Percentiles rank a stretch among this genome's conserved stretches.
Conservation (phyloP, 2,329 filamentous ascomycete species). For the Periconia digitata region DNA sequence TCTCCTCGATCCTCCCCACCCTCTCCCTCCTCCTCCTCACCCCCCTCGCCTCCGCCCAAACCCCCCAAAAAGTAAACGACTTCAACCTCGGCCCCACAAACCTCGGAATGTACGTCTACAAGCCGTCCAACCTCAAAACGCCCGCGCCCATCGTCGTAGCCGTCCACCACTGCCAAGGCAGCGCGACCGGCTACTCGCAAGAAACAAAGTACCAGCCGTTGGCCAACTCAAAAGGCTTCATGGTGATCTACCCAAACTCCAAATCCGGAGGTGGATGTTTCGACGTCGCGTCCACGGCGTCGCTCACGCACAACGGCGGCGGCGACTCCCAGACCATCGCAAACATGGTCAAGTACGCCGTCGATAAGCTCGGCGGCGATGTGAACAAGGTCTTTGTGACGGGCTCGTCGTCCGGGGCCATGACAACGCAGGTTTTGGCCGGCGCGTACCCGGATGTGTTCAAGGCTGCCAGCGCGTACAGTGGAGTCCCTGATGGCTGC, state of each 20-base stretch:
- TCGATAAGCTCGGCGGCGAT: constrained; percentile 20
- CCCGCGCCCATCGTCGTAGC: constrained; percentile 42
- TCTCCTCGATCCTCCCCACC: neutral
- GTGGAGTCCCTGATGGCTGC: constrained; percentile 58
- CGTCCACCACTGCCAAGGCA: constrained; percentile 23
- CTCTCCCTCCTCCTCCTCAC: neutral
- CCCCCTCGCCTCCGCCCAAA: constrained; percentile 7
- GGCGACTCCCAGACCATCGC: constrained; percentile 23
- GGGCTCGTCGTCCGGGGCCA: constrained; percentile 21
- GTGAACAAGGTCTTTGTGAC: constrained; percentile 12
- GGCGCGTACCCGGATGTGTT: constrained; percentile 59
- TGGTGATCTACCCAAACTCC: constrained; percentile 24
- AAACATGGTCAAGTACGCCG: constrained; percentile 24
- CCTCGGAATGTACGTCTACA: constrained; percentile 55
- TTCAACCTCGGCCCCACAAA: constrained; percentile 51
- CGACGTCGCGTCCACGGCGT: constrained; percentile 20
- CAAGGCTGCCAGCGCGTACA: constrained; percentile 54
- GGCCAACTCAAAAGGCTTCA: constrained; percentile 19
- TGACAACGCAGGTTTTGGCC: constrained; percentile 45
- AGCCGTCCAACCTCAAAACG: constrained; percentile 44
- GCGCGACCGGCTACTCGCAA: constrained; percentile 13
- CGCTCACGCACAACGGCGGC: constrained; percentile 23
- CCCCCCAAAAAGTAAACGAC: constrained; percentile 39
- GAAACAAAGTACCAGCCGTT: constrained; percentile 14
- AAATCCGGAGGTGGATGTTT: constrained; percentile 22